Base-by-base conservation (phyloP, 768 basidiomycete genomes). In the Trametes cubensis region DNA sequence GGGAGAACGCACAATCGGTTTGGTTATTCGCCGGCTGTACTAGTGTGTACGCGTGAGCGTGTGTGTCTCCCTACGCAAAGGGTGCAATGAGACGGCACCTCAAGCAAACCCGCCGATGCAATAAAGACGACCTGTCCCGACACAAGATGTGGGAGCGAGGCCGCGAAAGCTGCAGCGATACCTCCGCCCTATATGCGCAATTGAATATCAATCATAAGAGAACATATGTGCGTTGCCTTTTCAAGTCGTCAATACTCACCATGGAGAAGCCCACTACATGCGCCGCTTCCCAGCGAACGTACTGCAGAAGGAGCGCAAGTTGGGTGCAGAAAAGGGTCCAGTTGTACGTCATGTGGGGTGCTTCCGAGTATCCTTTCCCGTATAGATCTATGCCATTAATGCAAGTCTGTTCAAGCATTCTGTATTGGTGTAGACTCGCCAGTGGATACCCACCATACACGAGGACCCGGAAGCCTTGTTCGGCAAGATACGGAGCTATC, bases 351-450 rank as follows among this genome's bases (percentile, higher is more conserved):
- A 81, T 83, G 23, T 85, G 78, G 0, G 91, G 90, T 1, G 90
- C 89, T 57, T 90, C 90, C 1, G 89, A 89, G 72, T 92, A 94
- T 5, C 91, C 91, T 51, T 92, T 82, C 17, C 91, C 92, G 63
- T 89, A 92, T n/a, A 91, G 76, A 74, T 94, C 91, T 91, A 61
- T 48, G 11, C 18, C 25, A 15, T 11, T 17, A 14, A 28, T 23
- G 25, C n/a, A n/a, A n/a, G n/a, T n/a, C n/a, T n/a, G n/a, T n/a
- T n/a, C n/a, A n/a, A n/a, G n/a, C n/a, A n/a, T n/a, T n/a, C n/a
- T n/a, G n/a, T n/a, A n/a, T n/a, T n/a, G n/a, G n/a, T n/a, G n/a
- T n/a, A 3, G 34, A 10, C 4, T 41, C 30, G 58, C 20, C 39
- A n/a, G 14, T 40, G 1, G 8, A 11, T 18, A 38, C 77, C 23